phyloP scores from a whole-genome alignment of 176 grass and related monocot species.

The Melocanna baccifera region DNA sequence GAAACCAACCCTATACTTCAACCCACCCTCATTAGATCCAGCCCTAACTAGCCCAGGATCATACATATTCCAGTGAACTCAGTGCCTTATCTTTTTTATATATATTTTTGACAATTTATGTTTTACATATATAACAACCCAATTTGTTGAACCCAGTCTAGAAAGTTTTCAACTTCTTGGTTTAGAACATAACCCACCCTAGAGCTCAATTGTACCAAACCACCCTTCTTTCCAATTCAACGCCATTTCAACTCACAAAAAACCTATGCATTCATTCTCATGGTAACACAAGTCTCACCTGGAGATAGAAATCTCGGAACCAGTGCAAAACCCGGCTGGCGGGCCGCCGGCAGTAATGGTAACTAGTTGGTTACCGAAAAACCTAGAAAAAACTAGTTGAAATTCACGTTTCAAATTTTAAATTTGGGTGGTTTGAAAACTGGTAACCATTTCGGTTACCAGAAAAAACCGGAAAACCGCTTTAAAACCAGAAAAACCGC shows the following conservation, averaged over 20 bases:
- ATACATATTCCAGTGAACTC: slow-evolving; percentile 8
- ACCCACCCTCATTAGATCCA: slow-evolving; percentile 8
- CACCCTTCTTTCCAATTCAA: background rate
- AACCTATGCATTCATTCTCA: background rate
- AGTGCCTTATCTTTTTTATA: background rate
- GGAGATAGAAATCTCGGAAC: no score
- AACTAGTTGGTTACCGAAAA: no score
- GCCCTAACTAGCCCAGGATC: background rate
- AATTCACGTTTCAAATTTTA: no score
- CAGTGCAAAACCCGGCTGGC: no score
- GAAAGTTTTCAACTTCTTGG: slow-evolving; percentile 7
- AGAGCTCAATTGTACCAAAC: background rate
- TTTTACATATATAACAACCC: background rate
- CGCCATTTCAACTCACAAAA: background rate
- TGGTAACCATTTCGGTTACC: no score
- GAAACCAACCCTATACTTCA: slow-evolving; percentile 24
- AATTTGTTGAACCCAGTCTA: slow-evolving; percentile 11
- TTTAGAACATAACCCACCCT: slow-evolving; percentile 22
- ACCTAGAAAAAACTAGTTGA: no score
- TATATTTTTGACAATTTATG: background rate
- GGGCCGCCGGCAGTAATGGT: no score
- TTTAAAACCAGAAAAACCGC: no score
- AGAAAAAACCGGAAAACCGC: no score
- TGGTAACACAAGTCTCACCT: background rate
- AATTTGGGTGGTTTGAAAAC: no score